These are phyloP conservation scores for Aspergillus transmontanensis DNA, from an alignment of 2,329 filamentous ascomycete species.

Conservation along the genomic window DNA sequence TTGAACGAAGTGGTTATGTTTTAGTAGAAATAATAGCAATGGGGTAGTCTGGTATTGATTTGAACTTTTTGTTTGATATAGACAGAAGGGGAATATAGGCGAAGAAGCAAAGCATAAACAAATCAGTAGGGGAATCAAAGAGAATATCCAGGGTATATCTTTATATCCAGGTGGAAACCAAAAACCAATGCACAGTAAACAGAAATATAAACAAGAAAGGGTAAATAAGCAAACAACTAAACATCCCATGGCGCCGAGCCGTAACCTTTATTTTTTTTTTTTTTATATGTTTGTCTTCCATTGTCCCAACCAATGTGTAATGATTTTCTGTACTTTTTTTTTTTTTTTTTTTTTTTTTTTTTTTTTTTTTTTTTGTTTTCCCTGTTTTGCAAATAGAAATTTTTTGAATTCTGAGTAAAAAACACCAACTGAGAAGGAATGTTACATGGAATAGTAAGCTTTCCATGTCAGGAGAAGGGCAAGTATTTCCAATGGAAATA, in stretches of 20 bases:
- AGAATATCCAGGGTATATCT: conserved; percentile 1
- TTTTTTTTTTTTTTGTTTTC: not conserved
- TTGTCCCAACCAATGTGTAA: not conserved
- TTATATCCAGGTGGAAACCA: not conserved
- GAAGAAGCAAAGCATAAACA: conserved; percentile 1
- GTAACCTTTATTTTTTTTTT: not conserved
- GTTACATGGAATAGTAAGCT: not conserved
- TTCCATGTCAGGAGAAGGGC: not conserved
- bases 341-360: not conserved
- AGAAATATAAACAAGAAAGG: not conserved
- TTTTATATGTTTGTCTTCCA: not conserved
- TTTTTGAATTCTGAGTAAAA: not conserved
- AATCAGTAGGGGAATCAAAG: not conserved
- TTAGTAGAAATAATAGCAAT: not conserved
- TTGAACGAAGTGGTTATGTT: not conserved
- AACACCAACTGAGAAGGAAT: not conserved
- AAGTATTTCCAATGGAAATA: not conserved
- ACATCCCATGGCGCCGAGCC: not conserved
- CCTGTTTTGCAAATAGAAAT: not conserved
- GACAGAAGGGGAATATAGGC: not conserved
- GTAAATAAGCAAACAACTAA: not conserved
- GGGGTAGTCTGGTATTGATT: not conserved
- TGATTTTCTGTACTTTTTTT: not conserved
- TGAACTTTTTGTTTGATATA: not conserved
- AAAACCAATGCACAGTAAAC: not conserved